Base-by-base conservation (phyloP, 306 rosid species). In the Rosa rugosa region DNA sequence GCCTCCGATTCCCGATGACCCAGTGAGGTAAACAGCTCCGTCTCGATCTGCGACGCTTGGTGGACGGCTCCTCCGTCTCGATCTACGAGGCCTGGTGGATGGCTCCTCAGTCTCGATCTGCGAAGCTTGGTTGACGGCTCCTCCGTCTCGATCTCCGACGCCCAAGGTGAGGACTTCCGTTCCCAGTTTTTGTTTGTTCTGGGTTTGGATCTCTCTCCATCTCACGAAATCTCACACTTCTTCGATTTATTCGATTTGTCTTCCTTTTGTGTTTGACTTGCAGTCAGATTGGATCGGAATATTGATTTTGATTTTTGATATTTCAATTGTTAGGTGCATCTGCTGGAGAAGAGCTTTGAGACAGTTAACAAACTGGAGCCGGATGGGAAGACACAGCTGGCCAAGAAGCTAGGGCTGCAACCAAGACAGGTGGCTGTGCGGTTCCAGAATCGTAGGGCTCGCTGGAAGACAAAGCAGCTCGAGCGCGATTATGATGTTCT, bases 391-490 rank as follows among this genome's bases (percentile, higher is more conserved):
- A 87, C 90, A 74, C 91, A 87, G 86, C 82, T 95, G 87, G 98
- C 99, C 50, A 91, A 92, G 93, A 91, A 90, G 85, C 94, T 95
- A 72, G 98, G 99, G 23, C 81, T 95, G 86, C 99, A 92, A 85
- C 96, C 99, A 0, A 86, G 99, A 73, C 99, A 95, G 84, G 98
- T 95, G 85, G 99, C 99, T 23, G 98, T 95, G 47, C 92, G 99
- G 99, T 95, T 93, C 77, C 99, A 95, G 86, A 95, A 95, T 88
- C 98, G 99, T 87, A 85, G 98, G 60, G 98, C 99, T 65, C 83
- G 99, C 16, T 95, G 99, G 99, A 95, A 95, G 91, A 95, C 97
- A n/a, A 95, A 95, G 86, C 99, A 95, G 82, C 97, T 95, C 23
- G 99, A 95, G 84, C 90, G 92, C 75, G 98, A 92, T 81, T 95